These are phyloP conservation scores for Annulohypoxylon moriforme DNA, from an alignment of 495 filamentous ascomycete species.

Conservation along the genomic window DNA sequence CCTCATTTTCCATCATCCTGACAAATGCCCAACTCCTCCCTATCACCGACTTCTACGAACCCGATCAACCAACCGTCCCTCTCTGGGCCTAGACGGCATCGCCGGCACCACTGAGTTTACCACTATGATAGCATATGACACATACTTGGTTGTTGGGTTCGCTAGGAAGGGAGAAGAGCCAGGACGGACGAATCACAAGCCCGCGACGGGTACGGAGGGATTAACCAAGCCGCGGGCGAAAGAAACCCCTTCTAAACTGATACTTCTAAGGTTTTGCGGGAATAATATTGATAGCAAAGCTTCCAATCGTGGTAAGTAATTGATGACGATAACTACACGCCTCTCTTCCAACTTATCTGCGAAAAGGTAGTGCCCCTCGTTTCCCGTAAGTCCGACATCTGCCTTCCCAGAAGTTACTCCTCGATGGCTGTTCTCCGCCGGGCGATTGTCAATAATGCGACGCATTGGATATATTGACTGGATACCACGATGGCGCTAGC, in stretches of 20 bases:
- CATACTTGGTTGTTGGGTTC: constrained; percentile 7
- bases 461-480: constrained; percentile 19
- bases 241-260: constrained; percentile 20
- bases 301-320: constrained; percentile 12
- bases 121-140: constrained; percentile 11
- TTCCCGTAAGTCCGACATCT: constrained; percentile 34
- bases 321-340: constrained; percentile 30
- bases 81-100: constrained; percentile 23
- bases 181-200: constrained; percentile 33
- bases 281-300: constrained; percentile 26
- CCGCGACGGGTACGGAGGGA: constrained; percentile 28
- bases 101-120: constrained; percentile 26
- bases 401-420: constrained; percentile 9
- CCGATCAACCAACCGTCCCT: constrained; percentile 17
- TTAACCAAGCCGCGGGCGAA: constrained; percentile 21
- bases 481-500: constrained; percentile 18
- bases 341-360: constrained; percentile 17
- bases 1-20: constrained; percentile 23
- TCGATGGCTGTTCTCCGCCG: constrained; percentile 3
- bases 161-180: constrained; percentile 11
- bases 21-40: constrained; percentile 20
- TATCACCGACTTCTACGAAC: constrained; percentile 22
- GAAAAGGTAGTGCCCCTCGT: not conserved
- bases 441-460: constrained; percentile 22
- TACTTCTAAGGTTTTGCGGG: constrained; percentile 16